Base-by-base conservation (phyloP, 129 eudicot genomes). In the Flaveria sonorensis region DNA sequence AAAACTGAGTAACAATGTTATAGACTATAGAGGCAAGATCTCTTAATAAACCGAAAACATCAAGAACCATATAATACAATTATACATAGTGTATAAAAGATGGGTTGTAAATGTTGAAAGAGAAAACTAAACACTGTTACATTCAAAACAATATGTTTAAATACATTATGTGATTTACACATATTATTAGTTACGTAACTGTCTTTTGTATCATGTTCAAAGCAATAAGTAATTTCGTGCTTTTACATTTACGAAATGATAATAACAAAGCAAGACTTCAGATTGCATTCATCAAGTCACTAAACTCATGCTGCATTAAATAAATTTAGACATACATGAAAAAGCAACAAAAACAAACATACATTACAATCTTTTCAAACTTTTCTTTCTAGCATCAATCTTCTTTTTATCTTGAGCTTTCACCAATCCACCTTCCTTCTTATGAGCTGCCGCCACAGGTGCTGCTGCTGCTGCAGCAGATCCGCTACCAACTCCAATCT, bases 361-460 rank as follows among this genome's bases (percentile, higher is more conserved):
- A 20, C 5, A 67, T 59, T 60, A 90, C 75, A 93, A 81, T 88
- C 98, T 88, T 84, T 90, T 93, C 86, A 93, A 83, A 87, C 97
- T 93, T 73, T 90, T 90, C 91, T 93, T 93, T 82, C 97, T 87
- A 3, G 96, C 98, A 75, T 93, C 98, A 12, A 90, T 90, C 89
- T 88, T 93, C 92, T 83, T 93, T 81, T 90, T 93, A 86, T 88
- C 80, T 10, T 82, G 91, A 59, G 74, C 87, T 73, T 90, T 92
- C 20, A 67, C 39, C 72, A 81, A 69, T 61, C 88, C 87, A 11
- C 63, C 75, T 74, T 88, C 94, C 83, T 92, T 93, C 86, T 87
- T 93, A 28, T 68, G 83, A 8, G 72, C 15, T 26, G 64, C 28
- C 39, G 42, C 60, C 21, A 82, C 51, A 47, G 96, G 57, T 20